Percentiles rank a stretch among this genome's conserved stretches.
phyloP scores from a whole-genome alignment of 371 early-diverging fungal genomes.

The Apophysomyces ossiformis region DNA sequence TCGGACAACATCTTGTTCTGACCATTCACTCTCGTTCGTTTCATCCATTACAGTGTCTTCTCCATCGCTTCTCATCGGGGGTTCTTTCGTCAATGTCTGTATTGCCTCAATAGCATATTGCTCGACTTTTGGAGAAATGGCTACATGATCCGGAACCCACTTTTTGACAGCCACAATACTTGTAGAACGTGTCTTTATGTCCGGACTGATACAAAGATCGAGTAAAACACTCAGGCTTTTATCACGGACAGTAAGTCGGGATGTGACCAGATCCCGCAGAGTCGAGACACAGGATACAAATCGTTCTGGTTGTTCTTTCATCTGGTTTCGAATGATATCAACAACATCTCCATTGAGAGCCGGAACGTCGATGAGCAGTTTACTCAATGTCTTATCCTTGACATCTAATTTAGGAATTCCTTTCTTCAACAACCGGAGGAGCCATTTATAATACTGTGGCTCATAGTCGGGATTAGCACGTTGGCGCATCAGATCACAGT shows the following conservation, averaged over 20 bases:
- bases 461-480: constrained; percentile 20
- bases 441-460: constrained; percentile 43
- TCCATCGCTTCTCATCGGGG: constrained; percentile 26
- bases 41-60: constrained; percentile 10
- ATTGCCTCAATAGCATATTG: constrained; percentile 54
- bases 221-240: constrained; percentile 41
- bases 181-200: constrained; percentile 47
- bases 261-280: constrained; percentile 39
- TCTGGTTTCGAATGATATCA: constrained; percentile 30
- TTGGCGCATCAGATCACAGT: constrained; percentile 25
- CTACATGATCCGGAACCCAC: constrained; percentile 63
- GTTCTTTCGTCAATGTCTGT: constrained; percentile 33
- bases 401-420: constrained; percentile 38
- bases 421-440: constrained; percentile 34
- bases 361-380: constrained; percentile 49
- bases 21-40: constrained; percentile 31
- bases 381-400: constrained; percentile 44
- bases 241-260: constrained; percentile 34
- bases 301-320: constrained; percentile 39
- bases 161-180: constrained; percentile 67
- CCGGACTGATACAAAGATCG: constrained; percentile 37
- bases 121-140: constrained; percentile 53
- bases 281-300: constrained; percentile 48
- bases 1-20: constrained; percentile 42
- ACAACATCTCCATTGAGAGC: constrained; percentile 36